These are phyloP conservation scores for Ascosphaera aggregata DNA, from an alignment of 2,329 filamentous ascomycete species.

Conservation along the genomic window DNA sequence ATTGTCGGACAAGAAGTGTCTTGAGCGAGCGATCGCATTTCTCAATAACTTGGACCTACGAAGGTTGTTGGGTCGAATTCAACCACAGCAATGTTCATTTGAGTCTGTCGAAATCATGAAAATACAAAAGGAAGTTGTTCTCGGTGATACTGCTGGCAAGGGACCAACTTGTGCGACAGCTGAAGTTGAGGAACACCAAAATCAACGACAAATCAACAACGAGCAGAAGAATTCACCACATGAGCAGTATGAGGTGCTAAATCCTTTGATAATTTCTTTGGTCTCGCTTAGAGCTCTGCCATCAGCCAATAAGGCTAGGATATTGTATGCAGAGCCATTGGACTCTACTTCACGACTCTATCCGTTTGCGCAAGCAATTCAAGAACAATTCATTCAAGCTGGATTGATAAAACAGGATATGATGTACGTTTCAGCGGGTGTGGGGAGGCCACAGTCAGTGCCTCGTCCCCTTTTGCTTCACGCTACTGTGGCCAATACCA, in stretches of 20 bases:
- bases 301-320: conserved; percentile 13
- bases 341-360: conserved; percentile 18
- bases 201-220: conserved; percentile 6
- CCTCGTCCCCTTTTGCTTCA: conserved; percentile 47
- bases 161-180: background rate
- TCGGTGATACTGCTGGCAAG: no score
- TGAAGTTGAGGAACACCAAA: background rate
- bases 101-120: conserved; percentile 14
- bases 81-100: conserved; percentile 6
- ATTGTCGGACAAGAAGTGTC: conserved; percentile 28
- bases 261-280: conserved; percentile 21
- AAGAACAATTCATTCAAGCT: conserved; percentile 20
- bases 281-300: conserved; percentile 18
- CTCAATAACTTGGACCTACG: conserved; percentile 23
- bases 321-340: conserved; percentile 17
- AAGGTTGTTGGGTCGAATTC: conserved; percentile 19
- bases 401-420: conserved; percentile 14
- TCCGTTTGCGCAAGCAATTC: conserved; percentile 18
- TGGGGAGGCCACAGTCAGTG: conserved; percentile 3
- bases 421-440: background rate
- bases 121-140: conserved; percentile 15
- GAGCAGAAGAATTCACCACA: conserved; percentile 1
- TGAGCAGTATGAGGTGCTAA: conserved; percentile 1
- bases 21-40: conserved; percentile 24
- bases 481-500: conserved; percentile 67